Evolutionary conservation across 192 early-diverging fungal genomes (phyloP), one percentile per base, ranked within the genome.

Genomic region (Podochytrium sp.): DNA sequence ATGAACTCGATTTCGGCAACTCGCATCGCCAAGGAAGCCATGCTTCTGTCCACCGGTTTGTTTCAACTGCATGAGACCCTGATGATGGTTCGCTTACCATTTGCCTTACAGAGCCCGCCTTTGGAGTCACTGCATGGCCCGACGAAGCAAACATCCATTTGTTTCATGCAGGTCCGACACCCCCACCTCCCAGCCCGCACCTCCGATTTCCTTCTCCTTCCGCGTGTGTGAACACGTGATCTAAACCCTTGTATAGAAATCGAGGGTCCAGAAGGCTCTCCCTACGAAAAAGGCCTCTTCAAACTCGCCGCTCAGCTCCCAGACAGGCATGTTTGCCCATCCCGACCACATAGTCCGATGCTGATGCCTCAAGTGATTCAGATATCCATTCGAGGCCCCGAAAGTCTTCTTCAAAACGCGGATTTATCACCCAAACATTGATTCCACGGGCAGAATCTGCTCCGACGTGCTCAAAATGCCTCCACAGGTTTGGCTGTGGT

Each of bases 381-480:
- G 73, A 37, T 74, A 74, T 34, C 73, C 73, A 2, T 74, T 74
- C 62, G 73, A 74, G n/a, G 62, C 73, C 1, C 73, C 73, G 25
- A 66, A 66, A 52, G 65, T 74, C 38, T 25, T 66, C 5, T 74
- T 74, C 73, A 56, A 32, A 55, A 74, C 73, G 2, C 47, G 39
- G 12, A 47, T 74, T 39, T 65, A 74, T 61, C 73, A 74, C 35
- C 73, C 73, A 64, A 74, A 74, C 30, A 74, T 74, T 34, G 73
- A 74, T 32, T 53, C 51, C 0, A 50, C 16, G 20, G 73, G 73
- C 1, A 27, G 73, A 0, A 74, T 74, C 12, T 74, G 73, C 32
- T 53, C 49, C 5, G 73, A 74, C 30, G 51, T 66, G 1, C 35
- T 74, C 10, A 74, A 74, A 29, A 33, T 74, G 35, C 73, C 73